Conservation (phyloP, 2,329 filamentous ascomycete species). For the Rutstroemia sp. region DNA sequence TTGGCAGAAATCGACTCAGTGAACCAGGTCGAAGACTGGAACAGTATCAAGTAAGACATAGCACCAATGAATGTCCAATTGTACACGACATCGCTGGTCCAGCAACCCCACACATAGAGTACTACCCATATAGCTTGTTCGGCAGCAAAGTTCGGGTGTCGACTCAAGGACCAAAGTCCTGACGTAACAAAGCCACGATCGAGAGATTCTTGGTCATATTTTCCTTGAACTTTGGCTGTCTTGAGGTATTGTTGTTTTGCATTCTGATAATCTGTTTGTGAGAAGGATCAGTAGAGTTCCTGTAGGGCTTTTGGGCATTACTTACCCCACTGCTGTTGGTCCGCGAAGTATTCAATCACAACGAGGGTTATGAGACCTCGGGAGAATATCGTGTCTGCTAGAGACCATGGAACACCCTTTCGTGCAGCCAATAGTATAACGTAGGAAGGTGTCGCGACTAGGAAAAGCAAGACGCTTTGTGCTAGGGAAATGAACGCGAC, state of each 20-base stretch:
- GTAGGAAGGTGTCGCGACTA: constrained; percentile 77
- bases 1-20: constrained; percentile 72
- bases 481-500: constrained; percentile 78
- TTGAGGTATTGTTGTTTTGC: constrained; percentile 72
- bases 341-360: constrained; percentile 69
- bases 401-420: constrained; percentile 45
- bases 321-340: constrained; percentile 86
- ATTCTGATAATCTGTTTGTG: constrained; percentile 58
- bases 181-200: constrained; percentile 82
- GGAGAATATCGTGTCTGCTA: constrained; percentile 51
- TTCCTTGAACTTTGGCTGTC: constrained; percentile 61
- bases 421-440: constrained; percentile 67
- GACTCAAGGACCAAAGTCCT: constrained; percentile 79
- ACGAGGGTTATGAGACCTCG: constrained; percentile 48
- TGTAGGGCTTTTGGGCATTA: constrained; percentile 10
- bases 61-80: constrained; percentile 75
- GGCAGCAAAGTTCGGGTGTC: constrained; percentile 91
- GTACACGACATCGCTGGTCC: constrained; percentile 59
- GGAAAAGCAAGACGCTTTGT: constrained; percentile 75
- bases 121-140: constrained; percentile 88
- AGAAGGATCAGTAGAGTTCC: not conserved
- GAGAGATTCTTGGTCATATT: constrained; percentile 64
- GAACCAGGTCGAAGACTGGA: constrained; percentile 82
- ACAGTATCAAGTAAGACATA: constrained; percentile 65
- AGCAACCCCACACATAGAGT: constrained; percentile 83